Evolutionary conservation across 768 basidiomycete species (phyloP), one percentile per base, ranked within the genome.

Genomic region (Chalciporus pseudorubinellus): DNA sequence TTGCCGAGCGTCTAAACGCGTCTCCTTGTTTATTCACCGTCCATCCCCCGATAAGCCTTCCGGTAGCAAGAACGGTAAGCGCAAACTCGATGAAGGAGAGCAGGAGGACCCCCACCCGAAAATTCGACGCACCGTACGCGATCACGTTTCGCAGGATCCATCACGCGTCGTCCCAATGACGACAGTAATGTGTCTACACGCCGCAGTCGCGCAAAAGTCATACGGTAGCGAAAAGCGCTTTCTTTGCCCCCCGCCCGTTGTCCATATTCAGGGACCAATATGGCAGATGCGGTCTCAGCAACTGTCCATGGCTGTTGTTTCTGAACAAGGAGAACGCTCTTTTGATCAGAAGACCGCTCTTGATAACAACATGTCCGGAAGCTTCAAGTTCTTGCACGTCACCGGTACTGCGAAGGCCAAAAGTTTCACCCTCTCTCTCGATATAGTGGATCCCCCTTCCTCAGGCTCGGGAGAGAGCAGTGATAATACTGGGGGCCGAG

Each of bases 191-290:
- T 92, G 89, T 59, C 77, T 94, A 47, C 93, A 95, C 63, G 92
- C 93, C 21, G 91, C 90, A 28, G 92, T 94, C 45, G 94, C 92
- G 2, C 94, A 97, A 74, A 97, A 97, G 73, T 94, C 92, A 11
- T 97, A 97, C 66, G 92, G 92, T 46, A 92, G 87, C 68, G 94
- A 97, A 74, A 94, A 95, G 69, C 87, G 94, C 51, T 93, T 95
- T 66, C 80, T 98, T 33, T 92, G 90, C 62, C 94, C 94, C 9
- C 93, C 94, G 3, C 94, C 94, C 9, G 83, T 95, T 51, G 91
- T 98, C 26, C 89, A 92, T 59, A 91, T 95, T 57, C 89, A 92
- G 61, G 92, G 92, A 18, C 89, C 93, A 3, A 83, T 87, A 34
- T 85, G 85, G 82, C 87, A 89, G 56, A 85, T 91, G 76, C 85